Base-by-base conservation (phyloP, 495 filamentous ascomycete species). In the Pyrenula aspistea region DNA sequence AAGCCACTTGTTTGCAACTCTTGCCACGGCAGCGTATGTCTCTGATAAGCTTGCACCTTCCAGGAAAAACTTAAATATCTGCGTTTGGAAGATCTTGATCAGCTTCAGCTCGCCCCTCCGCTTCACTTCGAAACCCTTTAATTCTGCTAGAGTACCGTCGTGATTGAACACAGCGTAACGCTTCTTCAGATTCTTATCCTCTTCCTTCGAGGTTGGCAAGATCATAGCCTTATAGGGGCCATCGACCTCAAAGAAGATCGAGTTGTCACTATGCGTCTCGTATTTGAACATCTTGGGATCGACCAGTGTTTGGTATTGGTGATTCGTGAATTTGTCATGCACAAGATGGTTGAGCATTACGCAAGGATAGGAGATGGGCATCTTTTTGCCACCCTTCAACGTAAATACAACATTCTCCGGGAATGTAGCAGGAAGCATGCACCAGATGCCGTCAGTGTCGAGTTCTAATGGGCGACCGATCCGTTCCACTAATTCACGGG, bases 381-480 rank as follows among this genome's bases (percentile, higher is more conserved):
- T 65, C 64, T 96, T 97, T 77, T 96, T 97, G 56, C 93, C 94
- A 63, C 91, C 93, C 66, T 91, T 91, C 54, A 97, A 69, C 53
- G 83, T 91, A 76, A 99, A 99, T 8, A 85, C 80, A 67, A 96
- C 95, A 68, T 99, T 96, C 63, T 99, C 93, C 0, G 93, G 93
- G 64, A 99, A 99, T 0, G 89, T 91, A 2, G 89, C 93, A 0
- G 93, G 93, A 62, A 99, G 78, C 82, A 99, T 99, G 77, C 93
- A 99, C 93, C 93, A 99, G 65, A 99, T 99, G 82, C 93, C 93
- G 65, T 99, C 93, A 2, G 93, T 99, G 71, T 99, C 93, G n/a
- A 99, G 80, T 71, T 99, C 93, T 51, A 99, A 75, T 0, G 93
- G 93, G 48, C 93, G 83, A 20, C 93, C 93, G 20, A 99, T 86